A percentile compares a stretch with the other conserved stretches of the same genome.
Conservation (phyloP, 306 rosid genomes). For the Gleditsia sinensis region DNA sequence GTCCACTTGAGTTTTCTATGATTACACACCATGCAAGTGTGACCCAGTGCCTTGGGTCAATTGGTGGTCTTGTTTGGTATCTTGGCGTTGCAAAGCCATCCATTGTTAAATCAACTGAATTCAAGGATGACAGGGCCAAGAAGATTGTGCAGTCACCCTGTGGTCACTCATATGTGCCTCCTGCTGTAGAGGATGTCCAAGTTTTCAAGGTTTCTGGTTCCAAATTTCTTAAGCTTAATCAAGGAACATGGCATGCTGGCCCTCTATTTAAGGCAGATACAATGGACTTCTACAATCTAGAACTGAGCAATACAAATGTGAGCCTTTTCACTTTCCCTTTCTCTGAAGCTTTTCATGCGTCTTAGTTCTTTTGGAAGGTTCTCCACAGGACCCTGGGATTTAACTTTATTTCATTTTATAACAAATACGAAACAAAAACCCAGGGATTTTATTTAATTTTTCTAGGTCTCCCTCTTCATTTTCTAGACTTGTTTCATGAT, state of each 20-base stretch:
- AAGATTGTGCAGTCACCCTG: constrained; percentile 43
- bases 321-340: constrained; percentile 30
- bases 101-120: constrained; percentile 47
- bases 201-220: constrained; percentile 73
- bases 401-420: no score
- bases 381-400: neutral
- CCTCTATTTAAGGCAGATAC: constrained; percentile 63
- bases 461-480: neutral
- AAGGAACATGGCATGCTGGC: constrained; percentile 97
- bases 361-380: constrained; percentile 23
- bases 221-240: constrained; percentile 76
- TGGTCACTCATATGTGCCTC: constrained; percentile 73
- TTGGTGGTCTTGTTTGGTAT: constrained; percentile 79
- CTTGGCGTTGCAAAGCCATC: constrained; percentile 88
- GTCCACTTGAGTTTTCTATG: constrained; percentile 52
- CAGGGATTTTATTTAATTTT: neutral
- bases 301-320: constrained; percentile 70
- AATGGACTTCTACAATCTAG: constrained; percentile 79
- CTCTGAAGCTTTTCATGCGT: neutral
- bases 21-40: constrained; percentile 88
- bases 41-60: constrained; percentile 89
- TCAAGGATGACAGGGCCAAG: constrained; percentile 26
- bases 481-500: neutral
- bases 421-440: no score
- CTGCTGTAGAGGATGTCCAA: constrained; percentile 55